phyloP scores from a whole-genome alignment of 2,329 filamentous ascomycete genomes.

The Colletotrichum sp. region DNA sequence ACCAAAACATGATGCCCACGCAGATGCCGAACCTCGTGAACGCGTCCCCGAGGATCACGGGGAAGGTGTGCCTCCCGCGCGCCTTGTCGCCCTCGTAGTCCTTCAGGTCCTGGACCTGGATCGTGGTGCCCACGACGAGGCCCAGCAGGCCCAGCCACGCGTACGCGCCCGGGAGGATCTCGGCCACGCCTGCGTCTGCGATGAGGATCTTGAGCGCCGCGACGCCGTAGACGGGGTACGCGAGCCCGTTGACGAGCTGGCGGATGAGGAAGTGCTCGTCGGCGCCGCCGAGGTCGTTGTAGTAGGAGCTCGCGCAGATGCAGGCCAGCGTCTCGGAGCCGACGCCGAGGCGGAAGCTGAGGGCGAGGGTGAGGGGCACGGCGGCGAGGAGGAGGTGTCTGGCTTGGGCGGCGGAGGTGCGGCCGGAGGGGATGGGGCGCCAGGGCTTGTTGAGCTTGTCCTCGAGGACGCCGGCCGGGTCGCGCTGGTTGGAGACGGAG shows the following conservation, averaged over 20 bases:
- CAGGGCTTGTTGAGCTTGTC: background rate
- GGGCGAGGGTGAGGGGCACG: background rate
- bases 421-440: background rate
- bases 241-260: background rate
- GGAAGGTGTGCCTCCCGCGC: background rate
- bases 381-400: background rate
- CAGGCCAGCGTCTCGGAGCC: background rate
- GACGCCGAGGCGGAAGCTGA: background rate
- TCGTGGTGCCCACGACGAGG: background rate
- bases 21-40: background rate
- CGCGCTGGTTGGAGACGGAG: background rate
- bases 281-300: background rate
- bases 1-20: background rate
- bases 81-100: background rate
- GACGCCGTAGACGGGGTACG: background rate
- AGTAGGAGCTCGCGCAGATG: background rate
- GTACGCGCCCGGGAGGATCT: background rate
- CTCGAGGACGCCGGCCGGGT: background rate
- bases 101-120: background rate
- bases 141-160: background rate
- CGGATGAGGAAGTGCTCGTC: background rate
- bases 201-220: background rate
- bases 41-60: background rate
- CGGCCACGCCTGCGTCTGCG: background rate
- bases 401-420: background rate